Evolutionary conservation across 257 asterid species (phyloP).

Genomic region (Echites panduratus): DNA sequence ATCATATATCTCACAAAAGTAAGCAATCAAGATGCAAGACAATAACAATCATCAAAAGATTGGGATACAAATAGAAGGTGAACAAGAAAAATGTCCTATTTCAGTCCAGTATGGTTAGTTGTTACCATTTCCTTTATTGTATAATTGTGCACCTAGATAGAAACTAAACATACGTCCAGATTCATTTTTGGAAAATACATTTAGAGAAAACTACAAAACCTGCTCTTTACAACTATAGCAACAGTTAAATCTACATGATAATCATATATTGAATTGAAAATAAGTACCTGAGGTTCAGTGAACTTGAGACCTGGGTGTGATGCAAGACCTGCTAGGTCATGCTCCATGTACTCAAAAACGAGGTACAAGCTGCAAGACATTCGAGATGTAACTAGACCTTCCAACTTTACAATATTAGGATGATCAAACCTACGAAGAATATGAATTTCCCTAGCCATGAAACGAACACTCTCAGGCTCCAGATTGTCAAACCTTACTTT

Average conservation of each 20-base stretch:
- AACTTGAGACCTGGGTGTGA: slow-evolving; percentile 80
- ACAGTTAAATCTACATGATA: background rate
- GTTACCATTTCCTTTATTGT: background rate
- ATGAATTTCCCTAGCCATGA: slow-evolving; percentile 96
- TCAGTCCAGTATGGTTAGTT: background rate
- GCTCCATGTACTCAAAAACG: slow-evolving; percentile 96
- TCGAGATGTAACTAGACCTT: slow-evolving; percentile 91
- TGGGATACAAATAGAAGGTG: background rate
- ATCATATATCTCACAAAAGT: background rate
- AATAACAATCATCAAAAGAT: background rate
- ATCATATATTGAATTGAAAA: background rate
- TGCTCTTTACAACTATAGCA: background rate
- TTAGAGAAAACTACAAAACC: background rate
- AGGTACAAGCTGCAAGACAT: slow-evolving; percentile 96
- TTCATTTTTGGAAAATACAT: background rate
- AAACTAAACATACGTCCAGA: background rate
- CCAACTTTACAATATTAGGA: slow-evolving; percentile 82
- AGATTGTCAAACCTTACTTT: slow-evolving; percentile 92
- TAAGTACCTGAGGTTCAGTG: slow-evolving; percentile 80
- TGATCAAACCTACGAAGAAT: slow-evolving; percentile 83
- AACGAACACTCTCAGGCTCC: slow-evolving; percentile 95
- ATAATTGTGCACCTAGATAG: background rate
- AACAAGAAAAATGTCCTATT: background rate
- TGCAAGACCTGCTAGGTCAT: slow-evolving; percentile 88
- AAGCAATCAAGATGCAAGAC: slow-evolving; percentile 8